Percentiles rank a stretch among this genome's conserved stretches.
Evolutionary conservation across 176 grass and related monocot genomes (phyloP).

Genomic region (Triticum urartu): DNA sequence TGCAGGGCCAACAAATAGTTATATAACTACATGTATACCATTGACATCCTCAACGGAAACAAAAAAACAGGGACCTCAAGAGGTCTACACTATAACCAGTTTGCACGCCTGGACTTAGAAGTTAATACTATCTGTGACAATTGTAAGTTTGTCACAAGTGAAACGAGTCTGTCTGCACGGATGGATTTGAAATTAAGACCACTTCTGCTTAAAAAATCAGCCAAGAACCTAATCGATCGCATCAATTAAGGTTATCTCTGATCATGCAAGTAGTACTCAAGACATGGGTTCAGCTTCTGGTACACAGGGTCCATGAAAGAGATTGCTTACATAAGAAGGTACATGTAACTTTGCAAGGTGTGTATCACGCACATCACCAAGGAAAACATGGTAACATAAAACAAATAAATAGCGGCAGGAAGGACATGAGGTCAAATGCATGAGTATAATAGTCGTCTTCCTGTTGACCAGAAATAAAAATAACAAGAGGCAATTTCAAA

Average conservation of each 20-base stretch:
- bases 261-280: conserved; percentile 4
- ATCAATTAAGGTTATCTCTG: conserved; percentile 2
- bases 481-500: not conserved
- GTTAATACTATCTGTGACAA: not conserved
- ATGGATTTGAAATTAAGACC: conserved; percentile 3
- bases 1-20: conserved; percentile 36
- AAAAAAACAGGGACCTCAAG: not conserved
- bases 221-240: not conserved
- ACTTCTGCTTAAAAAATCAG: not conserved
- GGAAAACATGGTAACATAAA: conserved; percentile 3
- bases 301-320: not conserved
- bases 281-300: conserved; percentile 6
- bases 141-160: no score
- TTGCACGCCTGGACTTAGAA: not conserved
- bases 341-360: not conserved
- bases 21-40: conserved; percentile 12
- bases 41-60: conserved; percentile 19
- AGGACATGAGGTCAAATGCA: conserved; percentile 9
- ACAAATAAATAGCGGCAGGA: not conserved
- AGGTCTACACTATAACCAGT: not conserved
- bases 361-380: not conserved
- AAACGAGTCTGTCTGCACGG: not conserved
- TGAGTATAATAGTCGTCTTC: not conserved
- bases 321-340: conserved; percentile 7
- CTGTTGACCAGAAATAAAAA: not conserved